These are phyloP conservation scores for Penicillium sp. DNA, from an alignment of 2,329 filamentous ascomycete species.

Conservation along the genomic window DNA sequence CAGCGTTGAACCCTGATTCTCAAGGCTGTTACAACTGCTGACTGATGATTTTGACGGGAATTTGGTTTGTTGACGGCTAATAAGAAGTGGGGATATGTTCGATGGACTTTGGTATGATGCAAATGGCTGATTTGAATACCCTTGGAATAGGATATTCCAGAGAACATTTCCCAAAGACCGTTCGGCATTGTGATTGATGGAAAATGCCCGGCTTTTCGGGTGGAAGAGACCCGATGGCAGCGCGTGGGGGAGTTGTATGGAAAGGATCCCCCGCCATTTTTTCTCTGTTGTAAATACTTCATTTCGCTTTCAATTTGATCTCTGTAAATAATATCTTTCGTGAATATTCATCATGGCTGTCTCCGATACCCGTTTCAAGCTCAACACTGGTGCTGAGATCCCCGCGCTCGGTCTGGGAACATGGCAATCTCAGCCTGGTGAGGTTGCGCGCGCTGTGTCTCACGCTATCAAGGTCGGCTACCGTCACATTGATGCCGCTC, in stretches of 20 bases:
- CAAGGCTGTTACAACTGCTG: background rate
- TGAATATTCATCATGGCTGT: slow-evolving; percentile 48
- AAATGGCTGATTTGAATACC: background rate
- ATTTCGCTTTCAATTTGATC: background rate
- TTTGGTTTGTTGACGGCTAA: background rate
- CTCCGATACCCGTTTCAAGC: slow-evolving; percentile 56
- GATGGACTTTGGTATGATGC: background rate
- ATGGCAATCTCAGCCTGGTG: slow-evolving; percentile 62
- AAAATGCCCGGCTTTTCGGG: slow-evolving; percentile 7
- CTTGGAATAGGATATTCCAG: background rate
- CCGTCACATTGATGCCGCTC: slow-evolving; percentile 43
- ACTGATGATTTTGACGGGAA: background rate
- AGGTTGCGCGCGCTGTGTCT: slow-evolving; percentile 59
- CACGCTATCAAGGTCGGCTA: slow-evolving; percentile 53
- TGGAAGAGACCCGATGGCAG: slow-evolving; percentile 7
- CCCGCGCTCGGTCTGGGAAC: slow-evolving; percentile 65
- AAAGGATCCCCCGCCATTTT: background rate
- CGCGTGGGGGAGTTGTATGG: slow-evolving; percentile 13
- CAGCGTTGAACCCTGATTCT: background rate
- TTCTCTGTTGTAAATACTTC: background rate
- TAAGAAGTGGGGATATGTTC: background rate
- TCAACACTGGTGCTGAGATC: slow-evolving; percentile 64
- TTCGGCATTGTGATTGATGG: slow-evolving; percentile 22
- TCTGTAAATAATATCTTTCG: background rate
- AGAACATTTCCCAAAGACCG: background rate